Conservation (phyloP, 129 eudicot genomes). For the Flaveria ramosissima region DNA sequence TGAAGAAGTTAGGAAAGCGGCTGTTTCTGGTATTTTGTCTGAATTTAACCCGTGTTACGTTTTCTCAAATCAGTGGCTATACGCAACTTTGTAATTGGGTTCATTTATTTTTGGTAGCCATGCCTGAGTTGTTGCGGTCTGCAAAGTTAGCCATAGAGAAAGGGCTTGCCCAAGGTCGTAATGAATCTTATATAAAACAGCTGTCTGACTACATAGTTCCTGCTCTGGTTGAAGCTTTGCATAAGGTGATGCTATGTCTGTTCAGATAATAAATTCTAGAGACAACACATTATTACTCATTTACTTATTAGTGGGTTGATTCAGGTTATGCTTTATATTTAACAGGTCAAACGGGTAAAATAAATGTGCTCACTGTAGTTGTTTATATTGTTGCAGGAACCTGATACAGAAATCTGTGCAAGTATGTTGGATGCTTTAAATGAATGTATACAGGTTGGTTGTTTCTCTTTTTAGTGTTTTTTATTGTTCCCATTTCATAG, state of each 20-base stretch:
- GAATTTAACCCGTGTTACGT: not conserved
- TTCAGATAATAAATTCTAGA: not conserved
- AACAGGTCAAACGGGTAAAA: not conserved
- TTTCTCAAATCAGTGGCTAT: constrained; percentile 9
- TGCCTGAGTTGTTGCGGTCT: constrained; percentile 95
- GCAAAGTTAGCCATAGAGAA: constrained; percentile 96
- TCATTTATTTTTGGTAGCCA: constrained; percentile 51
- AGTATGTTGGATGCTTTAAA: constrained; percentile 94
- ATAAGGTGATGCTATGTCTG: constrained; percentile 53
- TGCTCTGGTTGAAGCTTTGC: constrained; percentile 93
- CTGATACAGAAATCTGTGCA: constrained; percentile 94
- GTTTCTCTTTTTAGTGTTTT: not conserved
- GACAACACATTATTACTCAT: not conserved
- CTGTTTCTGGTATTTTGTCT: constrained; percentile 79
- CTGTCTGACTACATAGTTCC: constrained; percentile 92
- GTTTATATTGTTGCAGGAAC: constrained; percentile 65
- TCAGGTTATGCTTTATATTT: not conserved
- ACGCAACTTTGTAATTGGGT: not conserved
- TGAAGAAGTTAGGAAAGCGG: constrained; percentile 98
- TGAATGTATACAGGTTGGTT: constrained; percentile 88
- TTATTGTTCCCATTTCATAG: not conserved
- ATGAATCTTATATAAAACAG: constrained; percentile 89
- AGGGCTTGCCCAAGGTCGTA: constrained; percentile 95
- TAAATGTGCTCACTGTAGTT: constrained; percentile 20
- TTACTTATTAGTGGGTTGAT: not conserved